These are phyloP conservation scores for Mycena rebaudengoi DNA, from an alignment of 768 basidiomycete species.

Conservation along the genomic window DNA sequence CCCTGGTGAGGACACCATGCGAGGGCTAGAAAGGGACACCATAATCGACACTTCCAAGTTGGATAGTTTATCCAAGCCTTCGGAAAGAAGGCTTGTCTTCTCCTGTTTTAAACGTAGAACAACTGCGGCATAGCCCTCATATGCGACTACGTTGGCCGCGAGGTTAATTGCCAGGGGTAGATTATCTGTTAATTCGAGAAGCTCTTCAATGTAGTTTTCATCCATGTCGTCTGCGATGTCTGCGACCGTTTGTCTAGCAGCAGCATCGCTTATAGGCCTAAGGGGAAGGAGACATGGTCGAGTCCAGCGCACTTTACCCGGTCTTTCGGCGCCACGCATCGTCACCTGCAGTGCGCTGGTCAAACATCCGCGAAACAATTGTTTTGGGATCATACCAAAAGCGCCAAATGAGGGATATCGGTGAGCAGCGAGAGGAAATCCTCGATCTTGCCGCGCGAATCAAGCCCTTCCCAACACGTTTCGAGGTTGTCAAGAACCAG, in stretches of 20 bases:
- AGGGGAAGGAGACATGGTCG: not conserved
- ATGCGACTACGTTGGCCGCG: conserved; percentile 12
- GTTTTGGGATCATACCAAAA: conserved; percentile 4
- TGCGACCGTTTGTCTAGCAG: not conserved
- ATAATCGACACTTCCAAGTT: conserved; percentile 16
- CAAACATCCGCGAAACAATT: not conserved
- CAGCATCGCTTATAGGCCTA: not conserved
- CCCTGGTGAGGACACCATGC: conserved; percentile 1
- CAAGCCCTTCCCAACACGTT: not conserved
- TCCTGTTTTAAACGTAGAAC: conserved; percentile 13
- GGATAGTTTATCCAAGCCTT: conserved; percentile 14
- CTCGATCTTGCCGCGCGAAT: not conserved
- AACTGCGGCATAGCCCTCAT: conserved; percentile 6
- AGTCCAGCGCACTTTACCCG: not conserved
- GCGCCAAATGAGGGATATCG: not conserved
- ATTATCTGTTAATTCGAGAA: conserved; percentile 3
- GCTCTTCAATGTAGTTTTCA: not conserved
- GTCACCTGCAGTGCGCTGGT: not conserved
- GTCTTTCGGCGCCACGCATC: not conserved
- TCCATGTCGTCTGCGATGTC: conserved; percentile 1
- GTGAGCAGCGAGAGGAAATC: conserved; percentile 1
- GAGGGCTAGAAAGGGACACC: conserved; percentile 15
- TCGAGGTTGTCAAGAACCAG: conserved; percentile 5
- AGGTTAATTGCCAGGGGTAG: conserved; percentile 6
- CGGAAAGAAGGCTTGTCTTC: conserved; percentile 11